Percentiles rank a stretch among this genome's conserved stretches.
phyloP scores from a whole-genome alignment of 768 basidiomycete genomes.

The Gymnopilus junonius region DNA sequence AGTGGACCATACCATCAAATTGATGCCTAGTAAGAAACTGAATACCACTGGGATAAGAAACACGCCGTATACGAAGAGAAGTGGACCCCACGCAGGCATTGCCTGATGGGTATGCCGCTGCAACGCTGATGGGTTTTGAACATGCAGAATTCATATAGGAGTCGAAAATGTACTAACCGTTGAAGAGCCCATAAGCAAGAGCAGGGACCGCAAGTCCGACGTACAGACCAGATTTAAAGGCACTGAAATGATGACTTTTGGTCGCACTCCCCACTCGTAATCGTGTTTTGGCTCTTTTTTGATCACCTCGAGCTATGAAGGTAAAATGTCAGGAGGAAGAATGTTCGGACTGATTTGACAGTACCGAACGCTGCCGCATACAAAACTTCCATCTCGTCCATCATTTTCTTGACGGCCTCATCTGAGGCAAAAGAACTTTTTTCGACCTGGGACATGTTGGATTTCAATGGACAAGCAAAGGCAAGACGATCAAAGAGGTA shows the following conservation, averaged over 20 bases:
- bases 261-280: conserved; percentile 57
- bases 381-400: conserved; percentile 75
- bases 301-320: conserved; percentile 61
- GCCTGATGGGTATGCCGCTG: conserved; percentile 16
- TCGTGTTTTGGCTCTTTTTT: conserved; percentile 72
- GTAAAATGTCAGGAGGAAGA: not conserved
- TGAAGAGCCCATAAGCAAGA: conserved; percentile 61
- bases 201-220: conserved; percentile 78
- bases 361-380: conserved; percentile 80
- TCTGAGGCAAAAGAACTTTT: conserved; percentile 70
- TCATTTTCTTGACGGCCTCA: conserved; percentile 62
- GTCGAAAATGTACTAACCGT: conserved; percentile 44
- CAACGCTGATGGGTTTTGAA: conserved; percentile 13
- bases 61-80: conserved; percentile 81
- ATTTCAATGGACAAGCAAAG: not conserved
- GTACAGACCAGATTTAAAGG: conserved; percentile 74
- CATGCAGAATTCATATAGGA: not conserved
- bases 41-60: conserved; percentile 78
- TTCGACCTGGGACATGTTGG: conserved; percentile 55
- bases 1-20: conserved; percentile 76
- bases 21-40: conserved; percentile 78
- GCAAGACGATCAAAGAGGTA: conserved; percentile 28
- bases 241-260: conserved; percentile 70
- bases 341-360: conserved; percentile 27
- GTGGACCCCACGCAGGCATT: conserved; percentile 72